phyloP scores from a whole-genome alignment of 106 monocot species.

The Allium cepa region DNA sequence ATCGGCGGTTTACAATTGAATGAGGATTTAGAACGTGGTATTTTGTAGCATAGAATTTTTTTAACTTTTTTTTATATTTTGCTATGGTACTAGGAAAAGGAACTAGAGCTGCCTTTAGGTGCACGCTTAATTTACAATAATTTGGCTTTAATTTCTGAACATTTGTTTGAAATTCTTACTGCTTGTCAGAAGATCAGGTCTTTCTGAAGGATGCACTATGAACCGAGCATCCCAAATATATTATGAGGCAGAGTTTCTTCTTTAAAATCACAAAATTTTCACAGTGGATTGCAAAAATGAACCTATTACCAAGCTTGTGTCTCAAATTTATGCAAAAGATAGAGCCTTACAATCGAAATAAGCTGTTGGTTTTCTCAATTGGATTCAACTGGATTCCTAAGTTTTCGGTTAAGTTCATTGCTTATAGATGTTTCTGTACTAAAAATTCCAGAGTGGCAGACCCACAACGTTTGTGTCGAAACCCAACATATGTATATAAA shows the following conservation, averaged over 20 bases:
- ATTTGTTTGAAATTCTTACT: too few species aligned
- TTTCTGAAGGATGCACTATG: neutral
- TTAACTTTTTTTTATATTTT: too few species aligned
- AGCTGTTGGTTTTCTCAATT: neutral
- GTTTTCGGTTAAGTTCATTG: neutral
- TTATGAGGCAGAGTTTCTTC: neutral
- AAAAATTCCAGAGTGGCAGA: neutral
- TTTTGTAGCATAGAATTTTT: too few species aligned
- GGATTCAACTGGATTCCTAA: neutral
- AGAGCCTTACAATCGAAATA: neutral
- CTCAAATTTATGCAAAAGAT: conserved; percentile 2
- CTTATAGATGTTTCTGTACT: conserved; percentile 20
- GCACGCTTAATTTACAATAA: too few species aligned
- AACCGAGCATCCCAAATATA: neutral
- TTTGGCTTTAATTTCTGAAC: too few species aligned
- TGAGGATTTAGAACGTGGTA: too few species aligned
- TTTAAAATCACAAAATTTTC: neutral
- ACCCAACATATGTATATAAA: neutral
- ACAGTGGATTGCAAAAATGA: too few species aligned
- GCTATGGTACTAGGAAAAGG: too few species aligned
- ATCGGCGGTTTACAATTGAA: too few species aligned
- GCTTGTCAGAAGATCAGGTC: too few species aligned
- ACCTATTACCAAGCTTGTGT: neutral
- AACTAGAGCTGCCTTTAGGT: too few species aligned
- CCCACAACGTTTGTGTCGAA: neutral